Base-by-base conservation (phyloP, 2,329 filamentous ascomycete genomes). In the Tolypocladium paradoxum region DNA sequence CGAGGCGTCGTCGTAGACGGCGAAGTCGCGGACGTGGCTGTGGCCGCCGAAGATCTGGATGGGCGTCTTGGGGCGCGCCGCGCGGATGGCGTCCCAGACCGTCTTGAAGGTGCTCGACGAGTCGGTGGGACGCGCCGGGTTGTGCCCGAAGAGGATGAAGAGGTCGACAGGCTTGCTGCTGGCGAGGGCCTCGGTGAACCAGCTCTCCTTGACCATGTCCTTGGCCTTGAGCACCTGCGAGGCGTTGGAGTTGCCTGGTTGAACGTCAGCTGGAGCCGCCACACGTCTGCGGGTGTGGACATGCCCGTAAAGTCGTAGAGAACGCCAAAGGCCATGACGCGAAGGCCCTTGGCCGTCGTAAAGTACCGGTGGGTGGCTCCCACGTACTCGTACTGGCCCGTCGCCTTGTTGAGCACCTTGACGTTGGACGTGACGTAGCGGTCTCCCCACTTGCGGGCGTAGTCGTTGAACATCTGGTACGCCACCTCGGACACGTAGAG, bases 11-110 rank as follows among this genome's bases (percentile, higher is more conserved):
- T 87, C 83, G 56, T 81, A 84, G 2, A 84, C 77, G 20, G 74
- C 74, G 62, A 85, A 84, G 62, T 87, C 83, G 18, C 84, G 78
- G 55, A 84, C 77, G 61, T 85, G 83, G 37, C 72, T 77, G 65
- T 85, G 83, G 11, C 82, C 83, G 22, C 82, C 83, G 57, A 87
- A 83, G 51, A 81, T 75, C 63, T 85, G 82, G 48, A 87, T 77
- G 0, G 83, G 83, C 2, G 76, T 79, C 16, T 76, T 68, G 1
- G 81, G 77, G 51, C 77, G 76, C 20, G 74, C 67, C 12, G 72
- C 71, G 18, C 83, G 77, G 57, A 87, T 85, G 33, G 79, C 76
- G 45, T 78, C 71, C 58, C 79, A 77, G 16, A 87, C 68, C 6
- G 61, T 56, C 55, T 66, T 64, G 45, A 74, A 69, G 1, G 72